Base-by-base conservation (phyloP, 805 yeast genomes). In the Teunomyces kruisii region DNA sequence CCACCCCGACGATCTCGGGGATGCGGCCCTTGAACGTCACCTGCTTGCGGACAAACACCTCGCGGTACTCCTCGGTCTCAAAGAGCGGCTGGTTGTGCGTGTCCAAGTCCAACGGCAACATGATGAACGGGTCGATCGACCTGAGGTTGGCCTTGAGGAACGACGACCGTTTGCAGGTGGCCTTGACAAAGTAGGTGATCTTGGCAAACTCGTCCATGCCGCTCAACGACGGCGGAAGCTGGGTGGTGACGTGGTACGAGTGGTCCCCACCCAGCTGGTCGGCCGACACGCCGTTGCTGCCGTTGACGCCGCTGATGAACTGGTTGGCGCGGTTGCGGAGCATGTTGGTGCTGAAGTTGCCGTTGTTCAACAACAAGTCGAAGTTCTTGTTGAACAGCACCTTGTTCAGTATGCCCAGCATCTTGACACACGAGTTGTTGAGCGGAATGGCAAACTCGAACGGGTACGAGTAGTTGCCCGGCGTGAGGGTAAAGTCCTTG, bases 141-240 rank as follows among this genome's bases (percentile, higher is more conserved):
- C 86, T 64, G 27, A 74, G 54, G 47, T 80, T 82, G 22, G 69
- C 41, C 44, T 74, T 74, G 45, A 79, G 64, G 27, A 80, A 54
- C 2, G 81, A 70, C 1, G 82, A 61, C 38, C 83, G 57, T 46
- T 76, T 78, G 33, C 82, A 81, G 0, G 87, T 82, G 8, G 73
- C 85, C 59, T 83, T 82, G 44, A 83, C 70, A 55, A 75, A 82
- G 56, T 83, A 83, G 45, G 71, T 67, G 40, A 80, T 61, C 9
- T 59, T 55, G 6, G 77, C 79, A 55, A 55, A 58, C 30, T 62
- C 58, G 10, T 64, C 67, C 53, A 53, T 56, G 16, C 58, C 68
- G 24, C 56, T 49, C n/a, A 66, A 47, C 2, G 71, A 61, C 1
- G 73, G 73, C 1, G 73, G 73, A 16, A 68, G 54, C 42, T 60